Conservation (phyloP, 768 basidiomycete genomes). For the Leucocoprinus sp. region DNA sequence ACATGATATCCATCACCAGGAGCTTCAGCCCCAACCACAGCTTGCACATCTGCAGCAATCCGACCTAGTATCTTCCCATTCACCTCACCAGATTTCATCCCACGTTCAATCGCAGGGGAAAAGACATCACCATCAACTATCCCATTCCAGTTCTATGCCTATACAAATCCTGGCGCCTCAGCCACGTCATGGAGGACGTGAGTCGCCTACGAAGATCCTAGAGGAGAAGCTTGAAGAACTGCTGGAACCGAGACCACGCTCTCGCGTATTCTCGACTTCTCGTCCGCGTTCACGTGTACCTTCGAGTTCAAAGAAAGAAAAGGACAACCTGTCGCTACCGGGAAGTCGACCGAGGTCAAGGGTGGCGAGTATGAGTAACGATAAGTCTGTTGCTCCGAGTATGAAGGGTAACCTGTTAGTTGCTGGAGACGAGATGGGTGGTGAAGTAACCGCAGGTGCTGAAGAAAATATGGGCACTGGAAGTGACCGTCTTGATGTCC, state of each 20-base stretch:
- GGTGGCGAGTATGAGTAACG: slow-evolving; percentile 2
- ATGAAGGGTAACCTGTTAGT: background rate
- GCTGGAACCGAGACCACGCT: slow-evolving; percentile 8
- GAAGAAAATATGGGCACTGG: background rate
- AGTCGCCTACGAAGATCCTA: slow-evolving; percentile 8
- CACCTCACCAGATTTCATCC: background rate
- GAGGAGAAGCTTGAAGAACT: slow-evolving; percentile 10
- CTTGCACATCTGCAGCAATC: background rate
- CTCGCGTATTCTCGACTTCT: background rate
- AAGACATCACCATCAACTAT: background rate
- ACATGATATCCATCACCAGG: background rate
- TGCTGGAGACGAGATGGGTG: background rate
- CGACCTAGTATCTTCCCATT: background rate
- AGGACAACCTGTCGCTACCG: background rate
- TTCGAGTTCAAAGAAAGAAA: background rate
- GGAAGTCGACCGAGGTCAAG: slow-evolving; percentile 4
- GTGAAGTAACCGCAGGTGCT: background rate
- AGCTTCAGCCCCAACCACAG: background rate
- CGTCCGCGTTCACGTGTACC: background rate
- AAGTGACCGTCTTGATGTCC: background rate
- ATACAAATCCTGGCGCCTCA: slow-evolving; percentile 4
- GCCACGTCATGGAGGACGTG: background rate
- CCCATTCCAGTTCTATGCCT: background rate
- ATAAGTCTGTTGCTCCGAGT: background rate
- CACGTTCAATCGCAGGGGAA: background rate